Conservation (phyloP, 768 basidiomycete species). For the Kockovaella imperatae region DNA sequence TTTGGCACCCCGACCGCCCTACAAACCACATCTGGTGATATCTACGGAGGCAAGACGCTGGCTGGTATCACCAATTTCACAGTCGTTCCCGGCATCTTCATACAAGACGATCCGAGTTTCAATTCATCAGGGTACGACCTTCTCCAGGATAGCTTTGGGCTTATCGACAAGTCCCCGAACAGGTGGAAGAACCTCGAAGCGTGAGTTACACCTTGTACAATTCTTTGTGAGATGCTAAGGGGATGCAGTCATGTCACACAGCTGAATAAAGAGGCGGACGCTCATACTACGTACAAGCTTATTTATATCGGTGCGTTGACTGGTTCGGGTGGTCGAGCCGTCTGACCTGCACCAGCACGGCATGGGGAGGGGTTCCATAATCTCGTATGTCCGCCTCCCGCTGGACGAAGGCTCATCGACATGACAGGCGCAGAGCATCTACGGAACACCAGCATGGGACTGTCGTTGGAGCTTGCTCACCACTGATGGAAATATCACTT, state of each 20-base stretch:
- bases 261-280: conserved; percentile 20
- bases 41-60: too few species aligned
- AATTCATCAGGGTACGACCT: not conserved
- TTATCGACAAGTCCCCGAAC: not conserved
- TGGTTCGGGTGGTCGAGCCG: too few species aligned
- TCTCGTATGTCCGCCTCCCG: not conserved
- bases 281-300: conserved; percentile 33
- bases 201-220: too few species aligned
- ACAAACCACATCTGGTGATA: too few species aligned
- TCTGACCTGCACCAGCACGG: too few species aligned
- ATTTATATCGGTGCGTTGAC: too few species aligned
- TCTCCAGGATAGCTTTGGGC: not conserved
- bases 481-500: conserved; percentile 30
- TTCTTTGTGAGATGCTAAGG: not conserved
- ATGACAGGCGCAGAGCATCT: conserved; percentile 3
- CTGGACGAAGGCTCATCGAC: not conserved
- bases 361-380: conserved; percentile 33
- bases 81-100: not conserved
- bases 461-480: conserved; percentile 24
- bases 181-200: not conserved
- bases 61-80: too few species aligned
- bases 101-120: not conserved
- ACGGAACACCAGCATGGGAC: conserved; percentile 26
- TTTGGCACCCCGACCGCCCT: too few species aligned
- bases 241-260: conserved; percentile 1